A percentile compares a stretch with the other conserved stretches of the same genome.
Evolutionary conservation across 129 eudicot species (phyloP).

Genomic region (Escallonia rubra): DNA sequence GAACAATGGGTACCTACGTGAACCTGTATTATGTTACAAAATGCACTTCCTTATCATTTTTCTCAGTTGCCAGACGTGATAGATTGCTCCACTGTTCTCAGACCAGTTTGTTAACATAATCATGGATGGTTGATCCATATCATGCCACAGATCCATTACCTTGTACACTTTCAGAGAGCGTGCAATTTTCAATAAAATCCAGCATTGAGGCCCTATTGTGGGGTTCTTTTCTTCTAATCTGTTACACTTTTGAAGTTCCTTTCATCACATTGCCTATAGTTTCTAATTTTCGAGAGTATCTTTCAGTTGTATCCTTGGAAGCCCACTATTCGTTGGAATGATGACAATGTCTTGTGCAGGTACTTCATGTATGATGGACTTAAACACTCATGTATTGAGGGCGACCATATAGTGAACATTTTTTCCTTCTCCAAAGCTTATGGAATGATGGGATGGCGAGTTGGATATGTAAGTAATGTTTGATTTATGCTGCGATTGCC

Average conservation of each 20-base stretch:
- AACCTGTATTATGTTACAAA: too few relatives aligned
- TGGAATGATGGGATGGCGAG: slow-evolving; percentile 99
- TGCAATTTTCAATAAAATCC: too few relatives aligned
- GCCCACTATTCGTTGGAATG: neutral
- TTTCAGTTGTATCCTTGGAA: neutral
- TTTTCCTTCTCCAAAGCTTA: slow-evolving; percentile 99
- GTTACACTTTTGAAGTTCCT: slow-evolving; percentile 3
- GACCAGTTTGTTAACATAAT: neutral
- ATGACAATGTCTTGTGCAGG: slow-evolving; percentile 34
- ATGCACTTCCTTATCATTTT: too few relatives aligned
- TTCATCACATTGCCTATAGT: neutral
- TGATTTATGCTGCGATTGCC: slow-evolving; percentile 2
- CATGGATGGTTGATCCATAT: too few relatives aligned
- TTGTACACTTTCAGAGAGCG: too few relatives aligned
- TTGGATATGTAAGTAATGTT: slow-evolving; percentile 83
- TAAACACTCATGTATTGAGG: slow-evolving; percentile 89
- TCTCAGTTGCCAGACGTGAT: too few relatives aligned
- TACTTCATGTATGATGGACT: slow-evolving; percentile 98
- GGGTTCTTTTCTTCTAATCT: neutral
- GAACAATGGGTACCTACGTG: too few relatives aligned
- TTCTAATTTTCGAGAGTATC: neutral
- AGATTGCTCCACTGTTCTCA: neutral
- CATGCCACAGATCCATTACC: too few relatives aligned
- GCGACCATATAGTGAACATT: slow-evolving; percentile 77
- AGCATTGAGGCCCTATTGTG: neutral